These are phyloP conservation scores for Ramularia endophylla DNA, from an alignment of 2,329 filamentous ascomycete genomes.

Conservation along the genomic window DNA sequence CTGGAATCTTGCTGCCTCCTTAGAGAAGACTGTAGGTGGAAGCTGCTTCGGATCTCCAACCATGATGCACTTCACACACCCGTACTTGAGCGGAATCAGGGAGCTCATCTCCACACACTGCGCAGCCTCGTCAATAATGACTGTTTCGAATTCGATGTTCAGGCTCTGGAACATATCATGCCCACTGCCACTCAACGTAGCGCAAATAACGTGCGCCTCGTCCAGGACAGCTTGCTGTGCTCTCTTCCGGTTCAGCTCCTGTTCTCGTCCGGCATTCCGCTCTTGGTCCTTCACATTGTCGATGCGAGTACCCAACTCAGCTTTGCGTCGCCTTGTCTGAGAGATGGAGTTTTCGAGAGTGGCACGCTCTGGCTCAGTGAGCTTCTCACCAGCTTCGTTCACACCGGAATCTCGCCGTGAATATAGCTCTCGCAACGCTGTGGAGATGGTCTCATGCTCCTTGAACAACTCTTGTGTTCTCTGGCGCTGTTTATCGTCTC, in stretches of 20 bases:
- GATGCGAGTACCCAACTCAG: slow-evolving; percentile 71
- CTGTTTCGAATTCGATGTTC: slow-evolving; percentile 95
- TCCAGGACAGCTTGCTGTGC: slow-evolving; percentile 90
- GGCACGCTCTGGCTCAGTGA: slow-evolving; percentile 47
- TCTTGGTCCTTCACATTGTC: slow-evolving; percentile 83
- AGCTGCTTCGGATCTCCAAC: slow-evolving; percentile 97
- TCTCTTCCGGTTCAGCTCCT: slow-evolving; percentile 75
- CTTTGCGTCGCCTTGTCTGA: slow-evolving; percentile 68
- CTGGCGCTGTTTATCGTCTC: slow-evolving; percentile 40
- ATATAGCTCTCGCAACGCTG: slow-evolving; percentile 64
- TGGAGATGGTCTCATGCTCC: slow-evolving; percentile 55
- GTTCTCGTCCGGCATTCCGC: slow-evolving; percentile 72
- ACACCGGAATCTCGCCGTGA: slow-evolving; percentile 53
- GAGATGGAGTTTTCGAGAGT: slow-evolving; percentile 72
- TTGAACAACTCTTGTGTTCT: slow-evolving; percentile 63
- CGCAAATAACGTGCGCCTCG: slow-evolving; percentile 85
- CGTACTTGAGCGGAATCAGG: slow-evolving; percentile 94
- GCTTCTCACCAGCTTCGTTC: slow-evolving; percentile 37
- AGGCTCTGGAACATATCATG: slow-evolving; percentile 96
- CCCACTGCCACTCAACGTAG: slow-evolving; percentile 89
- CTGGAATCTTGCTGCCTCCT: slow-evolving; percentile 83
- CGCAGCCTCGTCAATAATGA: slow-evolving; percentile 96
- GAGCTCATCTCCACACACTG: slow-evolving; percentile 98
- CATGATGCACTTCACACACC: slow-evolving; percentile 91
- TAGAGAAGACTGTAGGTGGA: slow-evolving; percentile 90